phyloP scores from a whole-genome alignment of 768 basidiomycete species.

The Leccinum uliginosum region DNA sequence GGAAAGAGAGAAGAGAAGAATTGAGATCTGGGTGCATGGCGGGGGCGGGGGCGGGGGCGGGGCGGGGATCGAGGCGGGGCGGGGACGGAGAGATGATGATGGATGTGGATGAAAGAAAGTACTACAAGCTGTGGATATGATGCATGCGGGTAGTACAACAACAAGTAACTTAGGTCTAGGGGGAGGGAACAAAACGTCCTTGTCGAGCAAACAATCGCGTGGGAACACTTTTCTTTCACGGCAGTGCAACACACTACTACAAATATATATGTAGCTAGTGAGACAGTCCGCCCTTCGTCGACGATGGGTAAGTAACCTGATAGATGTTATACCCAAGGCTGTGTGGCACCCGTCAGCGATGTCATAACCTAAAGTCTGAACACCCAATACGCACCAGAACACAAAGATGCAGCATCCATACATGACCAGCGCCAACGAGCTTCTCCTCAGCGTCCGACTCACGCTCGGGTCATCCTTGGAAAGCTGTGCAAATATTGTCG shows the following conservation, averaged over 20 bases:
- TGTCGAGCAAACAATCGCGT: slow-evolving; percentile 14
- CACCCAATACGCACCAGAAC: slow-evolving; percentile 68
- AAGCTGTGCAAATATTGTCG: slow-evolving; percentile 41
- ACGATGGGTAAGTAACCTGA: slow-evolving; percentile 42
- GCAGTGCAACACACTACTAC: slow-evolving; percentile 10
- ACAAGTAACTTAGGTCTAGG: slow-evolving; percentile 28
- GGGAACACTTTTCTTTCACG: slow-evolving; percentile 18
- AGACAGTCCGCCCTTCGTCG: slow-evolving; percentile 1
- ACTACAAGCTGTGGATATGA: slow-evolving; percentile 8
- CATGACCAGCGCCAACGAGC: slow-evolving; percentile 59
- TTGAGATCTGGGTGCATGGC: slow-evolving; percentile 15
- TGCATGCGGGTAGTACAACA: slow-evolving; percentile 23
- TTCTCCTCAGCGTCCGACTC: slow-evolving; percentile 50
- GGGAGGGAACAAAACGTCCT: slow-evolving; percentile 12
- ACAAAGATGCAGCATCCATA: slow-evolving; percentile 81
- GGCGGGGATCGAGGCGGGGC: slow-evolving; percentile 4
- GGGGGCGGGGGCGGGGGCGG: slow-evolving; percentile 7
- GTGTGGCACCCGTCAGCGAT: slow-evolving; percentile 8
- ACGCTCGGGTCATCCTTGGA: slow-evolving; percentile 60
- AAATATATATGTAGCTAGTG: neutral
- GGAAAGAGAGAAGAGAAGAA: neutral
- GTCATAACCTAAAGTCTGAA: neutral
- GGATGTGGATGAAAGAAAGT: neutral
- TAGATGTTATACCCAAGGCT: slow-evolving; percentile 83
- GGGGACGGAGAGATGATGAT: slow-evolving; percentile 15